phyloP scores from a whole-genome alignment of 768 basidiomycete species.

The Multifurca ochricompacta region DNA sequence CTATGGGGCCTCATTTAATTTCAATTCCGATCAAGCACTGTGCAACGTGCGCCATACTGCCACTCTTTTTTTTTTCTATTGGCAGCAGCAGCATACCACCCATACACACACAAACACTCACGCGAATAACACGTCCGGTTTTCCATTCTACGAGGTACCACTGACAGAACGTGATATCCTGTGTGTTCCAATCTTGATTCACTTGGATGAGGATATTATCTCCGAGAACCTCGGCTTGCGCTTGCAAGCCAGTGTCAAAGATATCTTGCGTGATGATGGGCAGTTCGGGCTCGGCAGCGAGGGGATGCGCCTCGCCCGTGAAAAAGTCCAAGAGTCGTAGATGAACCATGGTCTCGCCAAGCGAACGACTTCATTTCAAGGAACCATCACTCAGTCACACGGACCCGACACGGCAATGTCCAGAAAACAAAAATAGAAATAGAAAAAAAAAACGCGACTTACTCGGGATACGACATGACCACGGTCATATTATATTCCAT shows the following conservation, averaged over 20 bases:
- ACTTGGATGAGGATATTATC: not conserved
- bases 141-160: not conserved
- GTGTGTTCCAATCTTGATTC: not conserved
- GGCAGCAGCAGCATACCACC: no score
- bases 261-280: not conserved
- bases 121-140: not conserved
- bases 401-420: not conserved
- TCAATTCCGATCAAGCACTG: not conserved
- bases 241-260: not conserved
- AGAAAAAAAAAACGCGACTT: not conserved
- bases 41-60: no score
- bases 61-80: no score
- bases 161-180: not conserved
- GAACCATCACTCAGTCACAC: not conserved
- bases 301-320: not conserved
- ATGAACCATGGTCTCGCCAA: not conserved
- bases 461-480: not conserved
- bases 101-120: not conserved
- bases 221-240: not conserved
- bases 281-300: not conserved
- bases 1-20: no score
- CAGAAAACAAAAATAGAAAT: not conserved
- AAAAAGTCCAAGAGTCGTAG: not conserved
- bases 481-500: not conserved
- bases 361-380: not conserved